Evolutionary conservation across 2,329 filamentous ascomycete genomes (phyloP).

Genomic region (Cytospora chrysosperma): DNA sequence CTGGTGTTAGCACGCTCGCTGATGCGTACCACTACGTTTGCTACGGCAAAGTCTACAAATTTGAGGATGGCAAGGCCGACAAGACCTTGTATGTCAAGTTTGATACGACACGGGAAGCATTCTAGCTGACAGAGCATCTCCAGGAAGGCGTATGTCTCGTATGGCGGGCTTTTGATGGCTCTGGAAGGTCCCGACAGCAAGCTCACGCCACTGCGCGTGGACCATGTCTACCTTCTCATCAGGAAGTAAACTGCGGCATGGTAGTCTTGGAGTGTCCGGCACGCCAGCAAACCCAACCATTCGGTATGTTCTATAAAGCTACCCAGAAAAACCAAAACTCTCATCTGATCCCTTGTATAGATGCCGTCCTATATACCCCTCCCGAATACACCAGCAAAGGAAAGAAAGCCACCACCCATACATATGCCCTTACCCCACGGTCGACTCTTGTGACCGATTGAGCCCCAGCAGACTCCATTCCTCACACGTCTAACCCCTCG

Average conservation of each 20-base stretch:
- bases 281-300: neutral
- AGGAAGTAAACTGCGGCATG: conserved; percentile 69
- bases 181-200: conserved; percentile 95
- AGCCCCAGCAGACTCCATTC: neutral
- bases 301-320: conserved; percentile 13
- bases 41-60: conserved; percentile 85
- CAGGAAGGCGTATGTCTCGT: conserved; percentile 92
- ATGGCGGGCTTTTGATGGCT: conserved; percentile 86
- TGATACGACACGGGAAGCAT: neutral
- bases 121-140: conserved; percentile 14
- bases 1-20: conserved; percentile 60
- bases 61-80: conserved; percentile 75
- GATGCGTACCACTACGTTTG: conserved; percentile 88
- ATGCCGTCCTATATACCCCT: neutral
- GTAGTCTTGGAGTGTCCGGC: neutral
- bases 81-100: conserved; percentile 73
- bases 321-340: neutral
- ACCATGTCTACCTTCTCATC: conserved; percentile 88
- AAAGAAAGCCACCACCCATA: neutral
- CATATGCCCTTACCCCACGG: neutral
- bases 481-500: neutral
- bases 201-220: conserved; percentile 85
- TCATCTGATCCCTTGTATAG: neutral
- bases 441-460: neutral
- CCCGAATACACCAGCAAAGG: neutral